Evolutionary conservation across 1,284 basidiomycete genomes (phyloP), one percentile per base, ranked within the genome.

Genomic region (Puccinia brachypodii): DNA sequence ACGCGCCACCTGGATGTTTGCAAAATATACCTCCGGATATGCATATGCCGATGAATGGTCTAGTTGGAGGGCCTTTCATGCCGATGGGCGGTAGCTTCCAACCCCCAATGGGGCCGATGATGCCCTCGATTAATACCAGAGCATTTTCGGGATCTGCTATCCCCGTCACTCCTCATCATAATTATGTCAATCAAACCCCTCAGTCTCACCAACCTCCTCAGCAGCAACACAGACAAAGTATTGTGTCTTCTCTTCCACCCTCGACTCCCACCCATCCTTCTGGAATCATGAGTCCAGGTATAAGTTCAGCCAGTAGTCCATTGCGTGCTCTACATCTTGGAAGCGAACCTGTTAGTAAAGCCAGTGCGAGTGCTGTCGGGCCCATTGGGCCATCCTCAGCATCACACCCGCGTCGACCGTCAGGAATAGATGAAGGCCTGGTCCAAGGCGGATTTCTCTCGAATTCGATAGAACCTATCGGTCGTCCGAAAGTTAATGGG

Each of bases 331-430:
- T 80, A 56, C 78, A 80, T 60, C 53, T 80, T 11, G 78, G 78
- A 6, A 80, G 78, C 44, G 69, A 80, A 56, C 78, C 78, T 40
- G 78, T 80, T 1, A 80, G 69, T 28, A 80, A 80, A 73, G 78
- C 78, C 19, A 80, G 42, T 60, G 68, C 40, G 31, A 80, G 56
- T 36, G 69, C 69, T n/a, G 68, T 80, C 22, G 78, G 69, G 38
- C 78, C 78, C 31, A 80, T 80, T 8, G 78, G 78, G 16, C 78
- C 78, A n/a, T 73, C 78, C 25, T 76, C 58, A 19, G 28, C 56
- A 19, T 42, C 31, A 16, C 78, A 80, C 25, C 38, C n/a, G 9
- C 78, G 78, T 72, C 78, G 78, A 38, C 50, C 66, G 19, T 72
- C 69, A 14, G 69, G 66, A n/a, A 38, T 73, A n/a, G 78, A 80